Base-by-base conservation (phyloP, 805 yeast genomes). In the Debaryomyces prosopidis region DNA sequence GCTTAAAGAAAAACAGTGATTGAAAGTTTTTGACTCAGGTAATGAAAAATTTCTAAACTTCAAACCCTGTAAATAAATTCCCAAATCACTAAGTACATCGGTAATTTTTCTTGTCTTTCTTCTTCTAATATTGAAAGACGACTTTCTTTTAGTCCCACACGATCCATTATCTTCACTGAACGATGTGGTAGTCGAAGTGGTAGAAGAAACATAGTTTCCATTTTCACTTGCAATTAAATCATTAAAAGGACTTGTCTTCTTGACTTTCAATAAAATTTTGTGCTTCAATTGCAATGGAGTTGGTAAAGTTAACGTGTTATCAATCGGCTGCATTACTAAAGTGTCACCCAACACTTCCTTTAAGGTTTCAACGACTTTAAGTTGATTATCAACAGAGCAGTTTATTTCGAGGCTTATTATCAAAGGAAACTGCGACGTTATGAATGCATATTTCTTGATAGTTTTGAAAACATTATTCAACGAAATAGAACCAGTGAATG, bases 1-100 rank as follows among this genome's bases (percentile, higher is more conserved):
- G 49, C 86, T 85, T 49, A 94, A 79, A 1, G 97, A 90, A 59
- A 91, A 94, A 43, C 91, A 82, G 62, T 90, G 98, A 52, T 87
- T 86, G 45, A 63, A 67, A 0, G 87, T 77, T 56, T 90, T 89
- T 0, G 96, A 87, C 54, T 87, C 95, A 0, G 96, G 96, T 20
- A 89, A 67, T 0, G 96, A 84, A 54, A 90, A 89, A 60, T 89
- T 89, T 28, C 87, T 74, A 57, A 86, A 92, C 55, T 85, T 89
- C 20, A 80, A 56, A 0, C 97, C 97, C 49, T 83, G 80, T 4
- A 86, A 60, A 56, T 88, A 89, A 2, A 87, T 79, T 1, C 89
- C 96, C 36, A 89, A 66, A 1, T 64, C 73, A 32, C 87, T 77
- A 6, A 89, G 64, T 36, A 73, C 79, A 12, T 64, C 63, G 7